phyloP scores from a whole-genome alignment of 2,329 filamentous ascomycete genomes.

The Corniculantispora saksenae region DNA sequence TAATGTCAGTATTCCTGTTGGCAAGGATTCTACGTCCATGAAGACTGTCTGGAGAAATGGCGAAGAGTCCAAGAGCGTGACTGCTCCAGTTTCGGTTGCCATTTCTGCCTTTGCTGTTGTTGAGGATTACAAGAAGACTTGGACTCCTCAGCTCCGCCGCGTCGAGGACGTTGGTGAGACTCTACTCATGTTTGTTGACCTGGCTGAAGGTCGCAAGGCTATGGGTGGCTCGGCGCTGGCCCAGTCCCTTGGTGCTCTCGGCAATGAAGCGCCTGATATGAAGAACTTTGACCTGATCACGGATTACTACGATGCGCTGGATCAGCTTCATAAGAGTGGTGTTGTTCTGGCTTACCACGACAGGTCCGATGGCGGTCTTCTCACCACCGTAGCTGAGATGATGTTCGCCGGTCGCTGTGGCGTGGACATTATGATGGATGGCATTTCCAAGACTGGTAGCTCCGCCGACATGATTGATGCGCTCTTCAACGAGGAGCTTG shows the following conservation, averaged over 20 bases:
- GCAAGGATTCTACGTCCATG: conserved; percentile 99
- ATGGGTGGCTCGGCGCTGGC: conserved; percentile 90
- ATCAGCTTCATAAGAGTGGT: conserved; percentile 59
- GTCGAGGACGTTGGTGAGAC: conserved; percentile 87
- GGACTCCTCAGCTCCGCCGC: conserved; percentile 86
- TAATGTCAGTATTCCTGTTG: conserved; percentile 92
- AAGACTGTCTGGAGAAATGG: conserved; percentile 91
- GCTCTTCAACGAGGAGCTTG: conserved; percentile 94
- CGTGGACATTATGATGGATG: conserved; percentile 80
- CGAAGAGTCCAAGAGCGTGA: conserved; percentile 76
- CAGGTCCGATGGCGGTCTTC: conserved; percentile 85
- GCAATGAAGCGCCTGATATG: conserved; percentile 82
- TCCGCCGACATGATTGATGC: conserved; percentile 69
- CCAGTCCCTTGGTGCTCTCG: conserved; percentile 84
- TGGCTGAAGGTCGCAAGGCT: conserved; percentile 76
- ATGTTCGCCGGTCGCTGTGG: conserved; percentile 95
- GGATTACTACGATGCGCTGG: conserved; percentile 88
- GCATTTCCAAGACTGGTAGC: conserved; percentile 62
- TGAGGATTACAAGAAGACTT: conserved; percentile 79
- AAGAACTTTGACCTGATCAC: conserved; percentile 77
- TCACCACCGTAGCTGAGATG: conserved; percentile 93
- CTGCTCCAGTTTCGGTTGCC: conserved; percentile 85
- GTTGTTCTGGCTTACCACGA: conserved; percentile 92
- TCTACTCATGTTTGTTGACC: conserved; percentile 85
- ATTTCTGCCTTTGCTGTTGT: conserved; percentile 90